These are phyloP conservation scores for Diaporthe helianthi DNA, from an alignment of 2,329 filamentous ascomycete genomes.

Conservation along the genomic window DNA sequence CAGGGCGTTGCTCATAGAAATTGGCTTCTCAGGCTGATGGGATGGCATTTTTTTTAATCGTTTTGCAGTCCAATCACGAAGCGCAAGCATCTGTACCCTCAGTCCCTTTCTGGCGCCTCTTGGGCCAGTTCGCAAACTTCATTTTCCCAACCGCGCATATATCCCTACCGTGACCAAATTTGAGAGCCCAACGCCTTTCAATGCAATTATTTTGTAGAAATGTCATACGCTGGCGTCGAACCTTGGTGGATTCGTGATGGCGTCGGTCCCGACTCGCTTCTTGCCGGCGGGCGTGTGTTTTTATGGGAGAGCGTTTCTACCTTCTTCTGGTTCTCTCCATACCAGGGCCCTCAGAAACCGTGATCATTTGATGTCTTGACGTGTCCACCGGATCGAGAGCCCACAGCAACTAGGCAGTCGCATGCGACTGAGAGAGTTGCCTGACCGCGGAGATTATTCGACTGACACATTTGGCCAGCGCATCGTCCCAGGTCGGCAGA, in stretches of 20 bases:
- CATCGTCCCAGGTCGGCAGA: neutral
- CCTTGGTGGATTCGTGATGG: neutral
- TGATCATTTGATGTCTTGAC: neutral
- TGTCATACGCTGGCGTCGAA: slow-evolving; percentile 9
- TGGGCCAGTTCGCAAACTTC: neutral
- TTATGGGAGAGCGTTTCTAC: neutral
- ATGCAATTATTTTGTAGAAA: slow-evolving; percentile 32
- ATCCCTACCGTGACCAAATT: slow-evolving; percentile 18
- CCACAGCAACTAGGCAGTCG: neutral
- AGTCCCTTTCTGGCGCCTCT: neutral
- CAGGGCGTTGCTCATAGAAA: slow-evolving; percentile 23
- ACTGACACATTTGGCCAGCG: neutral
- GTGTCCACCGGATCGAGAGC: neutral
- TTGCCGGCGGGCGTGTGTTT: neutral
- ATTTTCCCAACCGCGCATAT: slow-evolving; percentile 24
- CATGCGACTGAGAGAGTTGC: neutral
- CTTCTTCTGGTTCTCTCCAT: neutral
- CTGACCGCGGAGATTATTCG: neutral
- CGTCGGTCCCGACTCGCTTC: neutral
- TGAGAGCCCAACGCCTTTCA: slow-evolving; percentile 30
- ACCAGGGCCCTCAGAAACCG: neutral
- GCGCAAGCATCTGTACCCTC: neutral
- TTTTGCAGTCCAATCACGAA: slow-evolving; percentile 9
- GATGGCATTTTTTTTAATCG: slow-evolving; percentile 1
- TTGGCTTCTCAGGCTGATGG: slow-evolving; percentile 7